phyloP scores from a whole-genome alignment of 192 early-diverging fungal genomes.

The Gonapodya prolifera region DNA sequence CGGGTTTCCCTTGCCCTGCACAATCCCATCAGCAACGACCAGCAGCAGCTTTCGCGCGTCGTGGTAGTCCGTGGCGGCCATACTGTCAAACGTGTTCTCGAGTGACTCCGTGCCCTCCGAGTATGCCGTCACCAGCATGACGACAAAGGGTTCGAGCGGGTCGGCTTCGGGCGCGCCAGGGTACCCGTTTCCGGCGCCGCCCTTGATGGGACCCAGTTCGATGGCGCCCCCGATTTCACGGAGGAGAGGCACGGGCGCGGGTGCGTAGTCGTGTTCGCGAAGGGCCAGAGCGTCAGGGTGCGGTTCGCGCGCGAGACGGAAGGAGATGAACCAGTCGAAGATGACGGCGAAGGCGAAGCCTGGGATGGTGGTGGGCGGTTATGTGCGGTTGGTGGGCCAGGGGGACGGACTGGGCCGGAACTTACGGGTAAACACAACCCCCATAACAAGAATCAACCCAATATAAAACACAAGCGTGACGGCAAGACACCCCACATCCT shows the following conservation, averaged over 20 bases:
- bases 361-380: neutral
- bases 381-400: neutral
- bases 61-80: neutral
- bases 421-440: slow-evolving; percentile 16
- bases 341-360: slow-evolving; percentile 11
- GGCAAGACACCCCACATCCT: slow-evolving; percentile 22
- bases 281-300: neutral
- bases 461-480: slow-evolving; percentile 16
- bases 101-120: slow-evolving; percentile 5
- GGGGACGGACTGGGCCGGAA: slow-evolving; percentile 4
- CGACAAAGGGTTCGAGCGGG: neutral
- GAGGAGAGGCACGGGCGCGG: neutral
- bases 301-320: neutral
- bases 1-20: slow-evolving; percentile 4
- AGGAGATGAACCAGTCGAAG: slow-evolving; percentile 13
- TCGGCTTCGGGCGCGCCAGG: neutral
- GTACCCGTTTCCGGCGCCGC: neutral
- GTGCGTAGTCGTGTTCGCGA: neutral
- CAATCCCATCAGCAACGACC: slow-evolving; percentile 6
- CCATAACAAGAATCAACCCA: slow-evolving; percentile 20
- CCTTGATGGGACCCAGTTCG: neutral
- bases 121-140: slow-evolving; percentile 43
- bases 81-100: slow-evolving; percentile 5
- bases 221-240: neutral
- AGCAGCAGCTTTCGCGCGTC: slow-evolving; percentile 5